phyloP scores from a whole-genome alignment of 495 filamentous ascomycete genomes.

The Hypoxylon lenormandii region DNA sequence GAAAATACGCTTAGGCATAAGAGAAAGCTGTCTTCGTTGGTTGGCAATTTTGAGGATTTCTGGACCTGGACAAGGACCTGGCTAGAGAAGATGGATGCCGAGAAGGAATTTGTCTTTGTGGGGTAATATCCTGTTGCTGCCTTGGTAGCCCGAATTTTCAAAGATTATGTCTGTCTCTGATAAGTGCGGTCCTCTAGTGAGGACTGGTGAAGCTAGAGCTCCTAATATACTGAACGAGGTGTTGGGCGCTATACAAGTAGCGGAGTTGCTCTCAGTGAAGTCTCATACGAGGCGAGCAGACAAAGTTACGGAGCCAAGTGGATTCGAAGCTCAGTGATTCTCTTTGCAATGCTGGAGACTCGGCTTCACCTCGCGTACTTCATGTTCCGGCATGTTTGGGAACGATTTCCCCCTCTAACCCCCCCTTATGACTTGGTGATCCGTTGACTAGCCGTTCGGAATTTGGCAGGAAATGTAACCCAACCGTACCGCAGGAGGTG shows the following conservation, averaged over 20 bases:
- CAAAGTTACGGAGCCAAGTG: not conserved
- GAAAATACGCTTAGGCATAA: no score
- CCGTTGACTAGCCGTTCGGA: conserved; percentile 50
- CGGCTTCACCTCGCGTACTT: not conserved
- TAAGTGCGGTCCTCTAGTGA: not conserved
- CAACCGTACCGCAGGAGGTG: not conserved
- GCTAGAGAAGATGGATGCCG: no score
- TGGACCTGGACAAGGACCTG: no score
- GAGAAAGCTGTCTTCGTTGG: no score
- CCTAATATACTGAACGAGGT: not conserved
- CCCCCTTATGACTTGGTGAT: no score
- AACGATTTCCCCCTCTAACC: no score
- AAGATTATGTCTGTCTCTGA: not conserved
- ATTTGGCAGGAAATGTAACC: conserved; percentile 31
- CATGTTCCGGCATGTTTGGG: not conserved
- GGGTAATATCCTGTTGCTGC: no score
- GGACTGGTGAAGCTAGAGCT: not conserved
- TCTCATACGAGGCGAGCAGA: not conserved
- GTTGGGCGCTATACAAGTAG: not conserved
- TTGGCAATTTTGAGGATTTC: no score
- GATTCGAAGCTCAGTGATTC: not conserved
- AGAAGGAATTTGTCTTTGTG: no score
- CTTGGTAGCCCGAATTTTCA: no score
- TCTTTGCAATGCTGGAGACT: not conserved
- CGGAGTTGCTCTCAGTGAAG: not conserved